These are phyloP conservation scores for Termitomyces sp. DNA, from an alignment of 768 basidiomycete genomes.

Conservation along the genomic window DNA sequence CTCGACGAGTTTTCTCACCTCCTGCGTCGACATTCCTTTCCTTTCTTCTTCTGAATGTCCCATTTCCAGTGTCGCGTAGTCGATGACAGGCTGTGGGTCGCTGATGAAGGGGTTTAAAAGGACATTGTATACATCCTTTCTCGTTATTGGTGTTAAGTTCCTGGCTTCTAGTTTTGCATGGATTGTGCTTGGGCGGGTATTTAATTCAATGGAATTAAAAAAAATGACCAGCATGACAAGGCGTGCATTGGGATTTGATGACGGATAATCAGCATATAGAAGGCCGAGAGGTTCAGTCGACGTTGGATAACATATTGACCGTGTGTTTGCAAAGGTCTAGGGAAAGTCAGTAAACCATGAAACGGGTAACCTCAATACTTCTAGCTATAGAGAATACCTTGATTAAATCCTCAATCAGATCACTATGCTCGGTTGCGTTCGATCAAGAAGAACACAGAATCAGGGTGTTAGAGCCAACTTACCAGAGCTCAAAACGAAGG, in stretches of 20 bases:
- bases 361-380: background rate
- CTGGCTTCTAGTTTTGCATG: conserved; percentile 50
- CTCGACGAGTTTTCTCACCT: conserved; percentile 41
- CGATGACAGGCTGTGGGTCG: conserved; percentile 41
- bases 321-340: conserved; percentile 66
- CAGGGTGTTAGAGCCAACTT: conserved; percentile 17
- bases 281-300: conserved; percentile 52
- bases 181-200: conserved; percentile 26
- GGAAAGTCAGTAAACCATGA: conserved; percentile 5
- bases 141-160: conserved; percentile 49
- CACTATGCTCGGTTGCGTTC: conserved; percentile 19
- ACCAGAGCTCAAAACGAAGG: conserved; percentile 67
- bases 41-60: conserved; percentile 23
- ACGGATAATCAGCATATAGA: conserved; percentile 65
- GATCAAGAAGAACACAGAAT: background rate
- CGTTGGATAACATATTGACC: conserved; percentile 48
- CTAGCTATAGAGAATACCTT: conserved; percentile 38
- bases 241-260: conserved; percentile 52
- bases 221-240: conserved; percentile 70
- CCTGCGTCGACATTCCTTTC: conserved; percentile 37
- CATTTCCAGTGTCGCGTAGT: conserved; percentile 39
- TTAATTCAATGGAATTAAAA: conserved; percentile 40
- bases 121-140: conserved; percentile 54
- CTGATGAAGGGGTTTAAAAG: conserved; percentile 70
- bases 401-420: conserved; percentile 59